Conservation (phyloP, 2,329 filamentous ascomycete genomes). For the Shiraia sp. region DNA sequence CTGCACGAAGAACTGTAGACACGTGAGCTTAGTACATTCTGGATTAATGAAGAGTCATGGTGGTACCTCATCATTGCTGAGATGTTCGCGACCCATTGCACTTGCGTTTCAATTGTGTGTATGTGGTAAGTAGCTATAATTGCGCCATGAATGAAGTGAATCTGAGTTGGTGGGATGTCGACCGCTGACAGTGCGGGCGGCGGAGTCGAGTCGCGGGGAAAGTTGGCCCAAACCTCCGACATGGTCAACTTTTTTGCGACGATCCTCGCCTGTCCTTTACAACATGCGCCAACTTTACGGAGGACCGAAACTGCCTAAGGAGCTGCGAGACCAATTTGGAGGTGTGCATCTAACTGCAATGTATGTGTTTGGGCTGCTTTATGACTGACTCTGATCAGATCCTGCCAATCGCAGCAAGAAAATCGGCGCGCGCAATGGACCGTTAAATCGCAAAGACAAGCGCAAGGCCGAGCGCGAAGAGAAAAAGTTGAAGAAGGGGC, state of each 20-base stretch:
- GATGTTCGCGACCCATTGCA: slow-evolving; percentile 55
- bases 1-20: slow-evolving; percentile 70
- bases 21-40: slow-evolving; percentile 1
- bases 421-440: slow-evolving; percentile 31
- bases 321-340: slow-evolving; percentile 51
- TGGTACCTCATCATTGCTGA: slow-evolving; percentile 65
- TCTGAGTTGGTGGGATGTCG: slow-evolving; percentile 24
- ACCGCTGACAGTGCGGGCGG: slow-evolving; percentile 22
- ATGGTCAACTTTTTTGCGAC: slow-evolving; percentile 36
- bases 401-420: slow-evolving; percentile 29
- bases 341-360: slow-evolving; percentile 16
- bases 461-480: slow-evolving; percentile 67
- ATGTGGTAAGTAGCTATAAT: slow-evolving; percentile 20
- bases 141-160: slow-evolving; percentile 23
- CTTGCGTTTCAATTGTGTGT: slow-evolving; percentile 12
- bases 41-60: slow-evolving; percentile 30
- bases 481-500: slow-evolving; percentile 56
- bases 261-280: slow-evolving; percentile 13
- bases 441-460: slow-evolving; percentile 62
- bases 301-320: slow-evolving; percentile 52
- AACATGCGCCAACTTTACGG: slow-evolving; percentile 45
- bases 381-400: slow-evolving; percentile 22
- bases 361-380: background rate
- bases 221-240: slow-evolving; percentile 28
- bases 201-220: slow-evolving; percentile 26